Evolutionary conservation across 768 basidiomycete genomes (phyloP), one percentile per base, ranked within the genome.

Genomic region (Suillus tomentosus): DNA sequence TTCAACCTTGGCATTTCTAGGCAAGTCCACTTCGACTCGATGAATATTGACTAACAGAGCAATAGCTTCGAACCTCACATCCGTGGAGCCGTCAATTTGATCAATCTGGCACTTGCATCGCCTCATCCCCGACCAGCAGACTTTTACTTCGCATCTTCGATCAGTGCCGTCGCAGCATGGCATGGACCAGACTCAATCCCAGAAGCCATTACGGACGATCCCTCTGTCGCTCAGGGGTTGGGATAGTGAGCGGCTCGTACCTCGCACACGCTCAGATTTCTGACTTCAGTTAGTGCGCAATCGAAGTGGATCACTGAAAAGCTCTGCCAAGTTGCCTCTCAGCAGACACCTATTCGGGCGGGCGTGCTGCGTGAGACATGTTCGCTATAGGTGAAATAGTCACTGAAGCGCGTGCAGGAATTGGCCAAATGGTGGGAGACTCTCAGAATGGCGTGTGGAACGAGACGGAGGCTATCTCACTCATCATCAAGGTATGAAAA

Each of bases 361-460:
- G 66, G 64, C 3, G 53, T 75, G 27, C 61, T 73, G 8, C 67
- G 72, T 74, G 63, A 63, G 69, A 64, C 9, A 19, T 62, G 11
- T 56, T n/a, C 17, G 36, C 27, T 8, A 36, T 34, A 4, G 9
- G 43, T 10, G 2, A 7, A n/a, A 17, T 17, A 54, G 62, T 65
- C 79, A 1, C 66, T 15, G 76, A 78, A 22, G 78, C 76, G 14
- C 76, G 80, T 1, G 64, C 83, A 64, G 73, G 84, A 15, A 83
- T 86, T n/a, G 84, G 85, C 4, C 85, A 86, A 66, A 79, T 86
- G 75, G 84, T 82, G 3, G 84, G 84, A 1, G 84, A 86, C 64
- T 79, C 82, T 27, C 63, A 51, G 47, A 77, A 79, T 50, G 84
- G 82, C 8, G 78, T 83, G 5, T 85, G 83, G 84, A 85, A 84